Evolutionary conservation across 306 rosid genomes (phyloP).

Genomic region (Corylus americana): DNA sequence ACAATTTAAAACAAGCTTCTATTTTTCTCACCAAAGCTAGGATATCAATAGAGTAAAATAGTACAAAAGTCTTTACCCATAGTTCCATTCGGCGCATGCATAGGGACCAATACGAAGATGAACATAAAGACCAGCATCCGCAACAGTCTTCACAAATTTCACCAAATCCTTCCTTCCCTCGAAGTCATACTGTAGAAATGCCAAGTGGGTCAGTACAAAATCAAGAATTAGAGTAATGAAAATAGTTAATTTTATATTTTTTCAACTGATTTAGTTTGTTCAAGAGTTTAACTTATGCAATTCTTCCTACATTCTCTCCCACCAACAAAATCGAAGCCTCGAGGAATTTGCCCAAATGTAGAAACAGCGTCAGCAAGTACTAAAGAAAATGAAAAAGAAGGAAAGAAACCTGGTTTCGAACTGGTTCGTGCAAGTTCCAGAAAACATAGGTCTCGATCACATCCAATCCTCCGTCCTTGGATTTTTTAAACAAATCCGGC

Average conservation of each 20-base stretch:
- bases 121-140: slow-evolving; percentile 75
- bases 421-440: slow-evolving; percentile 89
- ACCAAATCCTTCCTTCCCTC: slow-evolving; percentile 76
- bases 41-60: not conserved
- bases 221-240: not conserved
- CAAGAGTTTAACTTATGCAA: not conserved
- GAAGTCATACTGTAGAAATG: slow-evolving; percentile 62
- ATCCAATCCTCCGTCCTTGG: slow-evolving; percentile 94
- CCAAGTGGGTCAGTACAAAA: slow-evolving; percentile 10
- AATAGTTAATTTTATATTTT: too few species aligned
- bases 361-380: not conserved
- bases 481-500: slow-evolving; percentile 88
- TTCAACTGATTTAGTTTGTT: not conserved
- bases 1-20: not conserved
- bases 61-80: slow-evolving; percentile 51
- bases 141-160: slow-evolving; percentile 74
- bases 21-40: not conserved
- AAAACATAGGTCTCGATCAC: slow-evolving; percentile 91
- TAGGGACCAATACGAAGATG: slow-evolving; percentile 97
- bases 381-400: slow-evolving; percentile 5
- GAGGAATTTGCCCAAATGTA: slow-evolving; percentile 15
- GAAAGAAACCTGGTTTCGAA: slow-evolving; percentile 64
- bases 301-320: too few species aligned
- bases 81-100: slow-evolving; percentile 97
- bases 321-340: too few species aligned